Evolutionary conservation across 2,329 filamentous ascomycete genomes (phyloP).

Genomic region (Hymenoscyphus scutula): DNA sequence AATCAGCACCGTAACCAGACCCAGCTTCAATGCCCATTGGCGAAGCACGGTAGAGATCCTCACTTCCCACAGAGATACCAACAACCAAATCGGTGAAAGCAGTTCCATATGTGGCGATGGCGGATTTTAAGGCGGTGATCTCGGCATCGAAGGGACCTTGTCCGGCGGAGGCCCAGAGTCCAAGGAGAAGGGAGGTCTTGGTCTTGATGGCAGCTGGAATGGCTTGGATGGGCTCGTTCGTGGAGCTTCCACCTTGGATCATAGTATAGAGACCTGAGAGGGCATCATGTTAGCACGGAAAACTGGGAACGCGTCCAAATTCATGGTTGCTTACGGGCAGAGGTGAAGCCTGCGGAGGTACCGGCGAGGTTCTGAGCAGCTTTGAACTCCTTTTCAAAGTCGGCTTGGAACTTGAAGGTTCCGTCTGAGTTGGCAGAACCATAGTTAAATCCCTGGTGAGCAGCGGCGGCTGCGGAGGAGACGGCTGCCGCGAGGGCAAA

Average conservation of each 20-base stretch:
- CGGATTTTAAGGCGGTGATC: conserved; percentile 66
- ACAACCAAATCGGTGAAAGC: conserved; percentile 65
- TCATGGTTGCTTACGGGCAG: conserved; percentile 47
- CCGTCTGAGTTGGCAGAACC: conserved; percentile 65
- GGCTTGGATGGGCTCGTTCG: conserved; percentile 64
- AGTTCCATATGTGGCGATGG: conserved; percentile 66
- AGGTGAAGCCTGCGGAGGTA: conserved; percentile 64
- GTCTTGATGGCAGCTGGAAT: conserved; percentile 76
- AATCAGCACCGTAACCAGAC: conserved; percentile 60
- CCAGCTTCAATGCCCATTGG: conserved; percentile 63
- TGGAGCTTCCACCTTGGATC: conserved; percentile 57
- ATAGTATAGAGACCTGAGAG: not conserved
- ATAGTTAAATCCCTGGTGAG: conserved; percentile 61
- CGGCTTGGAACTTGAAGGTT: conserved; percentile 55
- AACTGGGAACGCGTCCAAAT: not conserved
- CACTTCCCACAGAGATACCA: conserved; percentile 81
- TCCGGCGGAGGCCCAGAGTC: conserved; percentile 77
- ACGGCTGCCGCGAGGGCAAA: conserved; percentile 31
- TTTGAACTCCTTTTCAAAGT: conserved; percentile 70
- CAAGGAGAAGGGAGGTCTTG: conserved; percentile 76
- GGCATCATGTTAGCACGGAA: not conserved
- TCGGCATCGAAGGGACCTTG: conserved; percentile 66
- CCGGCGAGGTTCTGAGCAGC: conserved; percentile 62
- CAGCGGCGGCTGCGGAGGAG: conserved; percentile 38
- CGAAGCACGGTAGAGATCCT: conserved; percentile 81